These are phyloP conservation scores for Golubevia sp. DNA, from an alignment of 1,284 basidiomycete genomes.

Conservation along the genomic window DNA sequence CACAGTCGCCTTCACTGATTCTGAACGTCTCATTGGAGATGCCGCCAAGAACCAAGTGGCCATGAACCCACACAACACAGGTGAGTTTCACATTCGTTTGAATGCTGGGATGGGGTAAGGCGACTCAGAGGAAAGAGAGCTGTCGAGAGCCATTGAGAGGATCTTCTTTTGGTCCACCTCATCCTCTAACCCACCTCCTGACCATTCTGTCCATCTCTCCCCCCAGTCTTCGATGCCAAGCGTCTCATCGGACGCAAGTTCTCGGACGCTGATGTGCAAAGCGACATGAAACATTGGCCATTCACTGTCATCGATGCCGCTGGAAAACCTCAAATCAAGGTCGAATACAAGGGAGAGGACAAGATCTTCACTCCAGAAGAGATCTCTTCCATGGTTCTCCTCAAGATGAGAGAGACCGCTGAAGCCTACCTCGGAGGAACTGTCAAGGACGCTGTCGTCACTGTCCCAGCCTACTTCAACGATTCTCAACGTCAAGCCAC, in stretches of 20 bases:
- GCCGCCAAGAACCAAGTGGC: slow-evolving; percentile 94
- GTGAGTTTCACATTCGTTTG: slow-evolving; percentile 64
- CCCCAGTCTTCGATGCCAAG: slow-evolving; percentile 77
- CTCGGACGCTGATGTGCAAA: slow-evolving; percentile 84
- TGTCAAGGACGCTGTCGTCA: slow-evolving; percentile 84
- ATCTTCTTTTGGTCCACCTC: neutral
- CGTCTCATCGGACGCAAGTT: slow-evolving; percentile 87
- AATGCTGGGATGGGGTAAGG: neutral
- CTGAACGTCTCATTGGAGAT: slow-evolving; percentile 91
- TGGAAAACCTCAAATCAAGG: slow-evolving; percentile 84
- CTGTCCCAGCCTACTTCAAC: slow-evolving; percentile 95
- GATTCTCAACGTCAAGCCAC: slow-evolving; percentile 95
- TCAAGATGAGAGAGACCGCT: slow-evolving; percentile 98
- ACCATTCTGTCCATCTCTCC: neutral
- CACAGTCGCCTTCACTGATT: slow-evolving; percentile 67
- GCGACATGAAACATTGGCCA: slow-evolving; percentile 86
- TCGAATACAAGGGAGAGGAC: slow-evolving; percentile 86
- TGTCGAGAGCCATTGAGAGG: neutral
- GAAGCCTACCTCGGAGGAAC: slow-evolving; percentile 89
- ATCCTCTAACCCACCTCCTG: neutral
- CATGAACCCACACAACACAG: slow-evolving; percentile 68
- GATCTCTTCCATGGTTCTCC: slow-evolving; percentile 94
- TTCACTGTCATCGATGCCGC: slow-evolving; percentile 80
- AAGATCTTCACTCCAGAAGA: slow-evolving; percentile 96
- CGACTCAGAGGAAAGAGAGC: neutral